phyloP scores from a whole-genome alignment of 352 stramenopile species.

The Phytopythium cucurbitacearum region DNA sequence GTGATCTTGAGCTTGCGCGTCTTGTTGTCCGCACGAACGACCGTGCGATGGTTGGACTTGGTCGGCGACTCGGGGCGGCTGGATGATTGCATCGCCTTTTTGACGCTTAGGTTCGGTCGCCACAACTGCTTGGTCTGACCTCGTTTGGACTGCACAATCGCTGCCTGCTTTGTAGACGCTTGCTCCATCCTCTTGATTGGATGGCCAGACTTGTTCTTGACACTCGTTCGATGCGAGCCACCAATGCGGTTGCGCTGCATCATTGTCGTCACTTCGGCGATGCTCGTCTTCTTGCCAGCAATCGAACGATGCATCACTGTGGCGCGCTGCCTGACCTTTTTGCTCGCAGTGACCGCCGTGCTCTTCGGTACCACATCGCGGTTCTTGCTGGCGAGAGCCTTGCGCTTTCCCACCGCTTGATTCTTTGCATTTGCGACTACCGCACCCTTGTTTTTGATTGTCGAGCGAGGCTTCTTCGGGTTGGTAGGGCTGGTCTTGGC shows the following conservation, averaged over 20 bases:
- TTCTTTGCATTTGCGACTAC: constrained; percentile 11
- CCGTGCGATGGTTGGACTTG: constrained; percentile 11
- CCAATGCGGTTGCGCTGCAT: constrained; percentile 16
- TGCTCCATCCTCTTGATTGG: no score
- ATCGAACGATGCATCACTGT: constrained; percentile 1
- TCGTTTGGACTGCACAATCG: no score
- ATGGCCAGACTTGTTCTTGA: constrained; percentile 1
- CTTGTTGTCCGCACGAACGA: constrained; percentile 26
- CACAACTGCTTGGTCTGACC: no score
- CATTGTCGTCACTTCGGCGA: constrained; percentile 21
- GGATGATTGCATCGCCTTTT: neutral
- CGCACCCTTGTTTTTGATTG: constrained; percentile 9
- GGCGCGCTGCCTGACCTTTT: neutral
- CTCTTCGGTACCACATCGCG: constrained; percentile 5
- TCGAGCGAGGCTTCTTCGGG: neutral
- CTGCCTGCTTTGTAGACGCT: no score
- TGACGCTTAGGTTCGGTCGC: neutral
- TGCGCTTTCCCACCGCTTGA: constrained; percentile 23
- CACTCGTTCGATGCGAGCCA: constrained; percentile 5
- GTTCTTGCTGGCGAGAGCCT: constrained; percentile 42
- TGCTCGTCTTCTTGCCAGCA: constrained; percentile 32
- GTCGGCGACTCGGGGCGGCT: neutral
- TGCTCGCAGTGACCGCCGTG: neutral
- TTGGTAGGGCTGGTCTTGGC: constrained; percentile 13
- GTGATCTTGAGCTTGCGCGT: constrained; percentile 36